These are phyloP conservation scores for Diaporthe batatas DNA, from an alignment of 2,329 filamentous ascomycete genomes.

Conservation along the genomic window DNA sequence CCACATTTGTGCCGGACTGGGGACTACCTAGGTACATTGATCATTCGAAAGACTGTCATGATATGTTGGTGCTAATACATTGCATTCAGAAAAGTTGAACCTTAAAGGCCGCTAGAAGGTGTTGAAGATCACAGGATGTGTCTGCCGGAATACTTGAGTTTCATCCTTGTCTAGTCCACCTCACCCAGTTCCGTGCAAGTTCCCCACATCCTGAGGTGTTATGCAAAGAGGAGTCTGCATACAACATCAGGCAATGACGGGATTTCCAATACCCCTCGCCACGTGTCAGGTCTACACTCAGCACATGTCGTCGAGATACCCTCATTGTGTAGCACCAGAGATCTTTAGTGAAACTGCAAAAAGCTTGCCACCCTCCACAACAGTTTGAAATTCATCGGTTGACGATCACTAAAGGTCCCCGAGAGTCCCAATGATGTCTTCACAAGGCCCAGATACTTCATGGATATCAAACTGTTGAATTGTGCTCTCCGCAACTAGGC, in stretches of 20 bases:
- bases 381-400: background rate
- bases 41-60: background rate
- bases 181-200: too few species aligned
- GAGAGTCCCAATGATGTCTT: background rate
- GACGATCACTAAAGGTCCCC: background rate
- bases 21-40: too few species aligned
- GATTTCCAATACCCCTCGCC: background rate
- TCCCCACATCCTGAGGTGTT: background rate
- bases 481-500: background rate
- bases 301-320: background rate
- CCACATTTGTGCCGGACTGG: too few species aligned
- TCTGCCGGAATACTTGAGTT: background rate
- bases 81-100: background rate
- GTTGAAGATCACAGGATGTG: slow-evolving; percentile 1
- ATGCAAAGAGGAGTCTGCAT: background rate
- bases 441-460: background rate
- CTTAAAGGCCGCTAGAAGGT: slow-evolving; percentile 3
- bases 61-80: background rate
- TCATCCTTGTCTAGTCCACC: background rate
- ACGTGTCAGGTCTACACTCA: background rate
- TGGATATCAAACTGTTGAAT: background rate
- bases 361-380: slow-evolving; percentile 7
- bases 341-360: background rate
- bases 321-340: background rate
- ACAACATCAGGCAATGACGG: background rate